Evolutionary conservation across 176 grass and related monocot genomes (phyloP), one percentile per base, ranked within the genome.

Genomic region (Aegilops bicornis): DNA sequence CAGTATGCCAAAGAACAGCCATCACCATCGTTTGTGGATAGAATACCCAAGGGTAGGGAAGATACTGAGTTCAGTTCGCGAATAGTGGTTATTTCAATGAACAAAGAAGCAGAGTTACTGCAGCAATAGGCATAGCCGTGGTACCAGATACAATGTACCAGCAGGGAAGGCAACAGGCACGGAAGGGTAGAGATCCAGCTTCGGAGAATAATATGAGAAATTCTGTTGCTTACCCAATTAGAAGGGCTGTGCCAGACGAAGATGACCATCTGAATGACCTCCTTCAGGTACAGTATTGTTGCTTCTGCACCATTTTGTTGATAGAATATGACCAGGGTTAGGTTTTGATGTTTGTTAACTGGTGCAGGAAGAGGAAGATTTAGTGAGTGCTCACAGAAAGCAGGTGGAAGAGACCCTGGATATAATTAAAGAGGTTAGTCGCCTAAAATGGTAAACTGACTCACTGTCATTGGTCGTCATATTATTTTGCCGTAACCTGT

Each of bases 401-500:
- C 97, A 99, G 73, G 87, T 99, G 56, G 97, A 99, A 83, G 97
- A 94, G 30, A 94, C 94, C 43, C 63, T 99, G 69, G 92, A 99
- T 59, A 94, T 99, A 8, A 92, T 99, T 14, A 93, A 25, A 79
- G 94, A 97, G 90, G 97, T 91, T 62, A 90, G 75, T 64, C 59
- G 3, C 4, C 3, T 32, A 16, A n/a, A 32, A 83, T 52, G 68
- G 22, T 63, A 7, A 64, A 48, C 5, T 77, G 69, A 39, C 37
- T 39, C 37, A 39, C 43, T 10, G 29, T 63, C 2, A n/a, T 31
- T 14, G 1, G 29, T 50, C 25, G 11, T 30, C 23, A 9, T 29
- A 35, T 37, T 8, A 12, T 76, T 83, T 81, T 90, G 62, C 47
- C 78, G 40, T 89, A 84, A 89, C 78, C 10, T 72, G 33, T 40